Base-by-base conservation (phyloP, 2,329 filamentous ascomycete genomes). In the Huntiella moniliformis region DNA sequence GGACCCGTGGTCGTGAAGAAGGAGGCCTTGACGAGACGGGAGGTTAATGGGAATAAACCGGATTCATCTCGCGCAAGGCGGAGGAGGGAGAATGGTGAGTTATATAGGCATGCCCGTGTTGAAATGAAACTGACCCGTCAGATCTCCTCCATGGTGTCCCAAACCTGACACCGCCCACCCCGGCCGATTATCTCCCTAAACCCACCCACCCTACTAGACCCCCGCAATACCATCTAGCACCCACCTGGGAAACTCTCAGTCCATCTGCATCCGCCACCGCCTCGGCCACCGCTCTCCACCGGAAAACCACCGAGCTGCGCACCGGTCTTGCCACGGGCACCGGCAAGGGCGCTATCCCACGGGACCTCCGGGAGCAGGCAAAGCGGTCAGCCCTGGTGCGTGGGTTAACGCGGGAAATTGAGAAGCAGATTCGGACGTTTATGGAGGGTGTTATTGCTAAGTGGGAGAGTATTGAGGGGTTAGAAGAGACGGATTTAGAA, bases 11-110 rank as follows among this genome's bases (percentile, higher is more conserved):
- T 63, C 31, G 60, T 67, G 13, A 60, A 63, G 31, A 60, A 68
- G 58, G 81, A 76, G 51, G 73, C 69, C 53, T 60, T 68, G 59
- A 62, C 63, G 46, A 64, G 73, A 44, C 77, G 87, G 13, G 85
- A 94, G 53, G 74, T 77, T 2, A 58, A 93, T 44, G 67, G 91
- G 31, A 92, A 86, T 64, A 88, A 88, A 47, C 93, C 92, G 54
- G 86, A 95, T 61, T 88, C 88, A 32, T 88, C 77, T 55, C 74
- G 88, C 33, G 78, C 88, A 56, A 71, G 88, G 42, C 79, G 88
- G 55, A 73, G 88, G 47, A 96, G 87, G 86, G 91, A 98, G 67
- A 98, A 96, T 61, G 83, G 85, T 92, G 70, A 53, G 63, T 56
- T 35, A 18, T 31, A 10, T 13, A n/a, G 22, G 22, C 2, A 2